These are phyloP conservation scores for Breynia disticha DNA, from an alignment of 441 rosid species.

Conservation along the genomic window DNA sequence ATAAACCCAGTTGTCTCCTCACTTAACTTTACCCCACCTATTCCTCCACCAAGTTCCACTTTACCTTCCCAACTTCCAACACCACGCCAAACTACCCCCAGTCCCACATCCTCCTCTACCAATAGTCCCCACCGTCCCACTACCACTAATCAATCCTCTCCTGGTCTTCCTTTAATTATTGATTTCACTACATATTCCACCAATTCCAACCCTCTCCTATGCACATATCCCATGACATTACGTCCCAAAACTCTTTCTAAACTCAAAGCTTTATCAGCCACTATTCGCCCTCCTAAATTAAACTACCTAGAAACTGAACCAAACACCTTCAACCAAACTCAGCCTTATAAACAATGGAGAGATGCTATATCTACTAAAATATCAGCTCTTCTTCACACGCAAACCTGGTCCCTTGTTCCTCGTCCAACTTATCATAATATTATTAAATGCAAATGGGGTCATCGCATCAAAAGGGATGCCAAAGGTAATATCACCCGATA, in stretches of 20 bases:
- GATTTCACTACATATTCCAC: neutral
- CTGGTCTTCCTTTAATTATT: neutral
- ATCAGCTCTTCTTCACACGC: neutral
- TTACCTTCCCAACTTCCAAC: neutral
- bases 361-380: neutral
- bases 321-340: neutral
- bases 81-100: neutral
- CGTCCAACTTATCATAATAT: neutral
- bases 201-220: neutral
- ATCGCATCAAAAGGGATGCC: neutral
- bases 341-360: neutral
- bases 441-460: neutral
- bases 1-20: neutral
- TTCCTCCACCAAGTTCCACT: too few relatives aligned
- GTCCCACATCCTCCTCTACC: too few relatives aligned
- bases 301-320: too few relatives aligned
- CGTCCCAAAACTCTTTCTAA: neutral
- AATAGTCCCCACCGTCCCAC: too few relatives aligned
- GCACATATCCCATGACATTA: neutral
- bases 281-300: neutral
- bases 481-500: neutral
- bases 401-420: neutral
- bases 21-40: neutral
- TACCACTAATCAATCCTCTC: neutral
- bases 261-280: neutral